Evolutionary conservation across 2,329 filamentous ascomycete species (phyloP).

Genomic region (Emmonsiellopsis sp.): DNA sequence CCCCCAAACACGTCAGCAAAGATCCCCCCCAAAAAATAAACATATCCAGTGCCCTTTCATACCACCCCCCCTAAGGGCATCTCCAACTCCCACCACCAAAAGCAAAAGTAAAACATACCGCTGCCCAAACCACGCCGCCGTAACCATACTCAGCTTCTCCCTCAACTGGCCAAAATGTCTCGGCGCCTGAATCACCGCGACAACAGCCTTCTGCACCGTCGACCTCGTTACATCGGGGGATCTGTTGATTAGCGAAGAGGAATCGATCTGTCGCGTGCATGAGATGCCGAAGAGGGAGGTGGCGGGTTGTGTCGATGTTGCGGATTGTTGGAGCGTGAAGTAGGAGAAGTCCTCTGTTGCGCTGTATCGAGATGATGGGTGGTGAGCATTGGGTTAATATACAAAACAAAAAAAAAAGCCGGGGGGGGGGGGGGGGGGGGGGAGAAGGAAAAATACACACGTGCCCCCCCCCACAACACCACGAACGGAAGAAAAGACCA

Average conservation of each 20-base stretch:
- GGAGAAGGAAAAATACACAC: conserved; percentile 54
- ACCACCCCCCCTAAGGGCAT: neutral
- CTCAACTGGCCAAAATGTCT: conserved; percentile 84
- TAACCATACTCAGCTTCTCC: conserved; percentile 82
- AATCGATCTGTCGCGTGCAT: conserved; percentile 84
- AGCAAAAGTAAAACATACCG: conserved; percentile 37
- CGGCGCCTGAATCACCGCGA: conserved; percentile 85
- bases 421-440: too few relatives aligned
- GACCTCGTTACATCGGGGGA: conserved; percentile 89
- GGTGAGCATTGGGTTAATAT: neutral
- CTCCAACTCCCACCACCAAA: neutral
- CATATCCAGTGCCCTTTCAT: neutral
- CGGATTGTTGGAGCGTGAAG: conserved; percentile 69
- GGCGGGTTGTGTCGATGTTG: conserved; percentile 39
- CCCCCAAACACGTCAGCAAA: neutral
- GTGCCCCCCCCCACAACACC: conserved; percentile 90
- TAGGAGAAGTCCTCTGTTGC: conserved; percentile 96
- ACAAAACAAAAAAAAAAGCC: neutral
- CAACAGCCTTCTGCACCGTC: conserved; percentile 95
- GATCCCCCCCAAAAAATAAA: neutral
- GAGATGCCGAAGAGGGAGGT: conserved; percentile 93
- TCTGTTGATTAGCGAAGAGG: conserved; percentile 64
- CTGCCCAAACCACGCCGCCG: conserved; percentile 93
- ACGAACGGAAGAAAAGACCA: conserved; percentile 93
- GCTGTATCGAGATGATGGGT: conserved; percentile 33